Evolutionary conservation across 1,284 basidiomycete genomes (phyloP).

Genomic region (Ganoderma resinaceum): DNA sequence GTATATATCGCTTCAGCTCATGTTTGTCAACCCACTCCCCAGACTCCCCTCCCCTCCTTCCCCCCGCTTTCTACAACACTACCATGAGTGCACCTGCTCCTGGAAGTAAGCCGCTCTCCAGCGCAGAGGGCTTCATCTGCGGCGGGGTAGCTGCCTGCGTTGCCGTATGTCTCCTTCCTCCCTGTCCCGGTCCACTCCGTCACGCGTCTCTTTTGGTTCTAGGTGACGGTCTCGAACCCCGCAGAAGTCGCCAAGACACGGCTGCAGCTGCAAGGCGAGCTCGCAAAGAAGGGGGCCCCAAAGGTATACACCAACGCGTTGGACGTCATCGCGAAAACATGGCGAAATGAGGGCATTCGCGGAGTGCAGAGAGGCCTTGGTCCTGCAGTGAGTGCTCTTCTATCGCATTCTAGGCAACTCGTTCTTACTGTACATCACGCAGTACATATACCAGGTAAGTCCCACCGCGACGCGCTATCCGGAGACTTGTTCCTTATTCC

Average conservation of each 20-base stretch:
- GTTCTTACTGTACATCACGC: not conserved
- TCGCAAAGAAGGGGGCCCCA: conserved; percentile 74
- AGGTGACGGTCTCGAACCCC: conserved; percentile 87
- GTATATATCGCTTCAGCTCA: not conserved
- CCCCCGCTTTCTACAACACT: not conserved
- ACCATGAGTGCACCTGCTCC: conserved; percentile 32
- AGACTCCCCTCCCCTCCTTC: not conserved
- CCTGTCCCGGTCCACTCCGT: not conserved
- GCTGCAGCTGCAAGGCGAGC: conserved; percentile 93
- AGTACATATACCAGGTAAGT: conserved; percentile 91
- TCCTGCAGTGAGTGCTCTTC: conserved; percentile 77
- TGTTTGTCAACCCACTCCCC: not conserved
- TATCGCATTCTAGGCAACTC: not conserved
- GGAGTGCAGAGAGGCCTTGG: conserved; percentile 92
- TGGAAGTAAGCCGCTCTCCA: conserved; percentile 54
- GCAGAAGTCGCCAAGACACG: conserved; percentile 96
- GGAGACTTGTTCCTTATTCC: conserved; percentile 8
- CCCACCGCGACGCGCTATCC: not conserved
- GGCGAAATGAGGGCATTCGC: conserved; percentile 88
- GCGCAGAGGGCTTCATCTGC: conserved; percentile 81
- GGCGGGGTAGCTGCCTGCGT: conserved; percentile 90
- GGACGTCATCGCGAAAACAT: conserved; percentile 91
- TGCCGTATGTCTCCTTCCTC: conserved; percentile 60
- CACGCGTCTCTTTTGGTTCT: conserved; percentile 13
- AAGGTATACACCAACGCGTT: conserved; percentile 90